These are phyloP conservation scores for Neonectria sp. DNA, from an alignment of 2,329 filamentous ascomycete species.

Conservation along the genomic window DNA sequence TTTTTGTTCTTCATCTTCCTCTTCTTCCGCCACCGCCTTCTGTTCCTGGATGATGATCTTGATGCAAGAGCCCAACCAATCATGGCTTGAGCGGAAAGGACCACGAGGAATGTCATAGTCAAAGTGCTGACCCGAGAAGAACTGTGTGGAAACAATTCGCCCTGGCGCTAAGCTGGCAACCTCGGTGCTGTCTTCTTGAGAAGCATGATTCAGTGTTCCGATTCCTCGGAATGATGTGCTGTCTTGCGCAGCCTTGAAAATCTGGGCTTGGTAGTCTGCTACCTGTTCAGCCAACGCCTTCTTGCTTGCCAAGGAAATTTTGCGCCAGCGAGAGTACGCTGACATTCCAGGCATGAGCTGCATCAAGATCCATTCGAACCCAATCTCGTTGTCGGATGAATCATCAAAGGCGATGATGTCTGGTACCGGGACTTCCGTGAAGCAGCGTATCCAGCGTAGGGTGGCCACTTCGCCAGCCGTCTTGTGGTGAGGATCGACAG, in stretches of 20 bases:
- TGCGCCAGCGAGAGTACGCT: slow-evolving; percentile 42
- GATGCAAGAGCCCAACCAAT: slow-evolving; percentile 54
- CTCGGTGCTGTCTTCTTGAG: background rate
- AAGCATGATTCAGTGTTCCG: slow-evolving; percentile 43
- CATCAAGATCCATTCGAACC: slow-evolving; percentile 60
- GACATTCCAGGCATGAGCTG: slow-evolving; percentile 46
- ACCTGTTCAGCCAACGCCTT: slow-evolving; percentile 26
- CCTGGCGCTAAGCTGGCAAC: slow-evolving; percentile 30
- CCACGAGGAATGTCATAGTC: slow-evolving; percentile 53
- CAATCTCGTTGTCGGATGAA: slow-evolving; percentile 51
- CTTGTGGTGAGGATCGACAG: slow-evolving; percentile 54
- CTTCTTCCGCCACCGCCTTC: slow-evolving; percentile 34
- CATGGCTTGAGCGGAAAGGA: slow-evolving; percentile 55
- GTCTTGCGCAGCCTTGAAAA: background rate
- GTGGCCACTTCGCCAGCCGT: slow-evolving; percentile 57
- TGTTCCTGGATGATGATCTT: slow-evolving; percentile 51
- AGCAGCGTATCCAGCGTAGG: slow-evolving; percentile 49
- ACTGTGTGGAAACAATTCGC: slow-evolving; percentile 50
- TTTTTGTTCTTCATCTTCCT: slow-evolving; percentile 47
- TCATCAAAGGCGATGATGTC: slow-evolving; percentile 52
- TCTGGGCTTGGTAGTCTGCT: slow-evolving; percentile 18
- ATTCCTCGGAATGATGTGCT: background rate
- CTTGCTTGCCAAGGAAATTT: slow-evolving; percentile 53
- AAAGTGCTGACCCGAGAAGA: slow-evolving; percentile 53
- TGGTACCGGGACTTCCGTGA: slow-evolving; percentile 53